Conservation (phyloP, 2,329 filamentous ascomycete species). For the Drechslera avenae region DNA sequence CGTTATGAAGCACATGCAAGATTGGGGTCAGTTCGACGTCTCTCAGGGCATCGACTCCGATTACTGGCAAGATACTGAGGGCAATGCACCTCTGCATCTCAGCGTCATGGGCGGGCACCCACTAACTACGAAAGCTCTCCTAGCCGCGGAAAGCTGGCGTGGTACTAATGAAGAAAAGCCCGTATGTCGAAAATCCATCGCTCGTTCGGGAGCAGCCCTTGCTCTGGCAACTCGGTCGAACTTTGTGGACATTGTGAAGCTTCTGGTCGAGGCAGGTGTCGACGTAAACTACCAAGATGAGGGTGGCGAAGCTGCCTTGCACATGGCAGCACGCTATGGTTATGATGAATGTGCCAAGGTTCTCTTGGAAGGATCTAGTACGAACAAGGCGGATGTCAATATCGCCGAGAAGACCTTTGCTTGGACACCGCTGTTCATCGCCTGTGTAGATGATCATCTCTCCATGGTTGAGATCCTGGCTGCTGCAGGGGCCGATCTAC, state of each 20-base stretch:
- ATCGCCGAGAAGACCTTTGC: constrained; percentile 81
- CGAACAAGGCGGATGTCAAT: constrained; percentile 77
- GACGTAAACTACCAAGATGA: constrained; percentile 93
- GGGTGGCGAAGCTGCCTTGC: constrained; percentile 87
- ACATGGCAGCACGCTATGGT: constrained; percentile 88
- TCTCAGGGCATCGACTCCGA: constrained; percentile 83
- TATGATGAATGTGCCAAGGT: constrained; percentile 79
- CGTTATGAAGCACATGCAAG: constrained; percentile 85
- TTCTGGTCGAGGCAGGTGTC: constrained; percentile 87
- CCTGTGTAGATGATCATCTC: constrained; percentile 85
- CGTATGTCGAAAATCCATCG: constrained; percentile 69
- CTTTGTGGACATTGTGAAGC: constrained; percentile 79
- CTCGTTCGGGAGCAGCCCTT: constrained; percentile 85
- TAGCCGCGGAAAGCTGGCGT: constrained; percentile 80
- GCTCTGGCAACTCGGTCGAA: constrained; percentile 88
- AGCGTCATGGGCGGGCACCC: constrained; percentile 91
- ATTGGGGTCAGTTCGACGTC: constrained; percentile 86
- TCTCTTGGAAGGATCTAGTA: constrained; percentile 70
- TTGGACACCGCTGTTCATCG: constrained; percentile 95
- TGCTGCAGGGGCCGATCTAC: constrained; percentile 75
- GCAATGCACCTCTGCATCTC: constrained; percentile 87
- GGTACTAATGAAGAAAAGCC: constrained; percentile 66
- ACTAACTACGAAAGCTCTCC: constrained; percentile 78
- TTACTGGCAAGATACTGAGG: constrained; percentile 91
- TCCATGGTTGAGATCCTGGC: constrained; percentile 77